Base-by-base conservation (phyloP, 2,329 filamentous ascomycete species). In the Xylariaceae sp. region DNA sequence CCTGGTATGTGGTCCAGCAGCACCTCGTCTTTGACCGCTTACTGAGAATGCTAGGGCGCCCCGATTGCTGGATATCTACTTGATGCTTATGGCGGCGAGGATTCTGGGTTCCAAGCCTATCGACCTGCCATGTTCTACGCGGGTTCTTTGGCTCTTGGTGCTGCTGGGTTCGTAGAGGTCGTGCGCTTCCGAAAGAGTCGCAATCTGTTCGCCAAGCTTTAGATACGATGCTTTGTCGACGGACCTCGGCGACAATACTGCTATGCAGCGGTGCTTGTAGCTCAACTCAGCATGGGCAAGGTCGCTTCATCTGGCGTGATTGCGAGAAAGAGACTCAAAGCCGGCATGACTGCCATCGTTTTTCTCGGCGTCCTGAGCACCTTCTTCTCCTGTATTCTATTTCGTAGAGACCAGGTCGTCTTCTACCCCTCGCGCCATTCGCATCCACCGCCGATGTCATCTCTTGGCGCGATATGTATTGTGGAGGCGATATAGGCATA, bases 81-180 rank as follows among this genome's bases (percentile, higher is more conserved):
- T 0, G 69, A 65, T 39, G 70, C 71, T 0, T 67, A 66, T 22
- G 70, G 71, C 26, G 69, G 68, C 2, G 55, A 54, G 40, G 60
- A 71, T 0, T 61, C 59, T 3, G 73, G 73, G 0, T 57, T 79
- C 2, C 60, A 70, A 17, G 73, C 78, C 0, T 83, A 78, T 49
- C 66, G 76, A 15, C 76, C 78, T 0, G 78, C 79, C 2, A 83
- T 83, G 58, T 80, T 76, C 55, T 81, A 80, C 51, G 77, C 78
- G 3, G 79, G 78, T 1, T 71, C 68, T 1, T 63, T 79, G 55
- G 69, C 73, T 0, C 52, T 74, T 15, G 65, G 55, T 1, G 67
- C 74, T 1, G 66, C 71, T 6, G 51, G 59, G 3, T 57, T 74
- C 26, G 65, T 75, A 13, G 57, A 57, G 22, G 43, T 63, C 28